Evolutionary conservation across 106 monocot genomes (phyloP), one percentile per base, ranked within the genome.

Genomic region (Dendrobium huoshanense): DNA sequence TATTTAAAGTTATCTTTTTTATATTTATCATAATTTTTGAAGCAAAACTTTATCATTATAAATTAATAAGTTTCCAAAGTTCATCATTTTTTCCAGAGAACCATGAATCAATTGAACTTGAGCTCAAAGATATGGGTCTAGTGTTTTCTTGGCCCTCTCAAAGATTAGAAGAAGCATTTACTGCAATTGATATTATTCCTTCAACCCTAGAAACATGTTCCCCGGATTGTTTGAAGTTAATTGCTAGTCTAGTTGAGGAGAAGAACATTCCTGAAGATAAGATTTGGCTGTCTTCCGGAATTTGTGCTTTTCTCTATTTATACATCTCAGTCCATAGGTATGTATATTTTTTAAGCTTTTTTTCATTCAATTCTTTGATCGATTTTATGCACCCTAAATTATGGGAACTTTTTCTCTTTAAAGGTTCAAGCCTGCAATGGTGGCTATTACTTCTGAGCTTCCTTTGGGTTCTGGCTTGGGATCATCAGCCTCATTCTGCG

Each of bases 401-500:
- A 6, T n/a, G 3, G n/a, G 20, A 15, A 16, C 51, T 55, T 47
- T 78, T 65, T 55, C 56, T 77, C 17, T 82, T 64, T 41, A 54
- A 82, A 93, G 96, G 13, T 92, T 77, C 49, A 98, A 88, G 82
- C 79, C 94, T 3, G 86, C 84, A 44, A 89, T 81, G 68, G 85
- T 89, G 67, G 76, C 79, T 9, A 82, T 98, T 20, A 87, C 73
- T 43, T 94, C 94, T 40, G 88, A 92, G 41, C 89, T 98, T 77
- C 97, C 97, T 22, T 68, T 94, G 48, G 97, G 94, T 13, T 44
- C 94, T 2, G 97, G 97, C 42, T 82, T 98, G 73, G 97, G 97
- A 67, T 98, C 97, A 16, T 98, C 97, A 59, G 97, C 97, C 11
- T 87, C 97, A 22, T 92, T 94, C 47, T 98, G 94, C 61, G 92